Conservation (phyloP, 139 green algal species). For the Micractinium conductrix region DNA sequence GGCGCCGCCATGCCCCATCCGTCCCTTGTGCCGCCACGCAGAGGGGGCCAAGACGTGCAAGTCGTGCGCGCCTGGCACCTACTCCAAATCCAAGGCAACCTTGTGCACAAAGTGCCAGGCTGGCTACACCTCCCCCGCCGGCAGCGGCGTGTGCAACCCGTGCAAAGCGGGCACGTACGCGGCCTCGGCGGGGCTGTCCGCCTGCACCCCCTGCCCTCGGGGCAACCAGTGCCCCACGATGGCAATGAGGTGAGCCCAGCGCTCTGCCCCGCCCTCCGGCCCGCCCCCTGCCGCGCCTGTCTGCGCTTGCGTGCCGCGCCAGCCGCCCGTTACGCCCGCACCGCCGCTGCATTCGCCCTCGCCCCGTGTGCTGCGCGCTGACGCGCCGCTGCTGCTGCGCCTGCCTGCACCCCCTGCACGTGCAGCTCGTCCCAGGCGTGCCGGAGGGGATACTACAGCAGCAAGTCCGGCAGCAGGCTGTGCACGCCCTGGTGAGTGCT, state of each 20-base stretch:
- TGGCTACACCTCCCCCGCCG: neutral
- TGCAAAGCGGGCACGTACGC: neutral
- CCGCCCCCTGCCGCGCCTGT: neutral
- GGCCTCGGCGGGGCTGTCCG: too few species aligned
- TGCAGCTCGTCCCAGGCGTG: neutral
- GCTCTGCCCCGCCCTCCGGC: too few species aligned
- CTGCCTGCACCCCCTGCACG: neutral
- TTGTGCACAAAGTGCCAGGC: neutral
- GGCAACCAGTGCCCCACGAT: neutral
- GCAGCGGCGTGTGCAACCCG: neutral
- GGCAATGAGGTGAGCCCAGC: neutral
- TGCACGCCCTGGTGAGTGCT: neutral
- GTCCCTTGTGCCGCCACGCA: too few species aligned
- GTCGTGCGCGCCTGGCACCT: neutral
- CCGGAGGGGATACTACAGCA: neutral
- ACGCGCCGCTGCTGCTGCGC: neutral
- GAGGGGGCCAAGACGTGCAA: too few species aligned
- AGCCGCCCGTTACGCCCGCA: too few species aligned
- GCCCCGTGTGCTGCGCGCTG: neutral
- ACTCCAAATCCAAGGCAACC: neutral
- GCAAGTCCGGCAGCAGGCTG: neutral
- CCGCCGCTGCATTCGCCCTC: too few species aligned
- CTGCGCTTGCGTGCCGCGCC: too few species aligned
- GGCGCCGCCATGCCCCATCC: too few species aligned
- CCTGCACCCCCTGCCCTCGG: neutral